A percentile compares a stretch with the other conserved stretches of the same genome.
These are phyloP conservation scores for Polytrichum commune DNA, from an alignment of 225 moss, liverwort and hornwort species.

Conservation along the genomic window DNA sequence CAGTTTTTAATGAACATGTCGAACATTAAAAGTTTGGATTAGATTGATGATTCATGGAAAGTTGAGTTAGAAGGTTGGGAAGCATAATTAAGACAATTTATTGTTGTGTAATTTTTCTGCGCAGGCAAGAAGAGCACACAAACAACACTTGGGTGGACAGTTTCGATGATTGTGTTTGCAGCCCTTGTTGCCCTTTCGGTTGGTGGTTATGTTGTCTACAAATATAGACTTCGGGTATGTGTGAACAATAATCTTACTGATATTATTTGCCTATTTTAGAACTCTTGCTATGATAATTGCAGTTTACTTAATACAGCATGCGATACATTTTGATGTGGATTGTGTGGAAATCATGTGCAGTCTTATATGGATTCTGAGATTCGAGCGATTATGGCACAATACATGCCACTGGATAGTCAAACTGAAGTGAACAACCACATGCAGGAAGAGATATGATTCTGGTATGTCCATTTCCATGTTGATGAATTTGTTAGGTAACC, in stretches of 20 bases:
- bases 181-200: constrained; percentile 32
- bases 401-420: constrained; percentile 45
- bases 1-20: too few species aligned
- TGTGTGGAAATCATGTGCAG: constrained; percentile 15
- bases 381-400: constrained; percentile 46
- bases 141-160: constrained; percentile 53
- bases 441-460: constrained; percentile 28
- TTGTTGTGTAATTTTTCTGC: not conserved
- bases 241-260: not conserved
- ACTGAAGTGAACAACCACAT: constrained; percentile 26
- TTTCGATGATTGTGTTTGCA: constrained; percentile 47
- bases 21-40: not conserved
- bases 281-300: not conserved
- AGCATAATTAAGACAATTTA: not conserved
- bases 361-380: constrained; percentile 54
- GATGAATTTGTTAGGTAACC: too few species aligned
- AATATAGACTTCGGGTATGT: constrained; percentile 69
- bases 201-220: constrained; percentile 69
- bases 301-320: not conserved
- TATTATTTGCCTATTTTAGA: too few species aligned
- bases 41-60: not conserved
- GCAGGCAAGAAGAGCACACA: constrained; percentile 40
- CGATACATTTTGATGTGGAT: not conserved
- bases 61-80: too few species aligned
- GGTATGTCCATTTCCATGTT: too few species aligned